phyloP scores from a whole-genome alignment of 352 stramenopile genomes.

The Phytophthora litchii region DNA sequence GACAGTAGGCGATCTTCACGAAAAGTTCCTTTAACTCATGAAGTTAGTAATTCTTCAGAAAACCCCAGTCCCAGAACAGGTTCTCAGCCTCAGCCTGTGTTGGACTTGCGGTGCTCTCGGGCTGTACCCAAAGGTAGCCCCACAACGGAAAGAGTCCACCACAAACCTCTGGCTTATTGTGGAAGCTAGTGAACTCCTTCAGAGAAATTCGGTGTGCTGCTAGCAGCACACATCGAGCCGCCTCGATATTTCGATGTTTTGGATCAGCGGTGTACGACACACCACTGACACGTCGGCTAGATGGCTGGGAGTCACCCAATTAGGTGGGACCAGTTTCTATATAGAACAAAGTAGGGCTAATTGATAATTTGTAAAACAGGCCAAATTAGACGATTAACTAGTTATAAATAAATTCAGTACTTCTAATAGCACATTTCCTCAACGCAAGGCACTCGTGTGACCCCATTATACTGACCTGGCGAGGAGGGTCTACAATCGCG shows the following conservation, averaged over 20 bases:
- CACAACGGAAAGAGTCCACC: background rate
- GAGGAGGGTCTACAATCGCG: too few relatives aligned
- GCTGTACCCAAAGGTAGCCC: background rate
- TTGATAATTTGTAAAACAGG: too few relatives aligned
- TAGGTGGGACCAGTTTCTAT: too few relatives aligned
- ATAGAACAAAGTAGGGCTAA: too few relatives aligned
- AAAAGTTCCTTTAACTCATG: background rate
- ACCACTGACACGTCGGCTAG: too few relatives aligned
- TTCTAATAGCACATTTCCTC: too few relatives aligned
- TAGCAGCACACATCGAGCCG: background rate
- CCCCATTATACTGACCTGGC: too few relatives aligned
- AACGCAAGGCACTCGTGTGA: too few relatives aligned
- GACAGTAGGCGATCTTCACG: background rate
- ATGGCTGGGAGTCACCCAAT: too few relatives aligned
- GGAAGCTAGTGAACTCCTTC: background rate
- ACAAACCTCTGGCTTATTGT: background rate
- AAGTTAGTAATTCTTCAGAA: background rate
- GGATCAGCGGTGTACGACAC: too few relatives aligned
- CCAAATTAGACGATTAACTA: too few relatives aligned
- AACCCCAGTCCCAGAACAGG: background rate
- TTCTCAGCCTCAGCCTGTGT: background rate
- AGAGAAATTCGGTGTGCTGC: background rate
- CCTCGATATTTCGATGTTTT: background rate
- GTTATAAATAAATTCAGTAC: too few relatives aligned
- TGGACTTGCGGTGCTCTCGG: background rate